Base-by-base conservation (phyloP, 2,329 filamentous ascomycete genomes). In the Diplodia seriata region DNA sequence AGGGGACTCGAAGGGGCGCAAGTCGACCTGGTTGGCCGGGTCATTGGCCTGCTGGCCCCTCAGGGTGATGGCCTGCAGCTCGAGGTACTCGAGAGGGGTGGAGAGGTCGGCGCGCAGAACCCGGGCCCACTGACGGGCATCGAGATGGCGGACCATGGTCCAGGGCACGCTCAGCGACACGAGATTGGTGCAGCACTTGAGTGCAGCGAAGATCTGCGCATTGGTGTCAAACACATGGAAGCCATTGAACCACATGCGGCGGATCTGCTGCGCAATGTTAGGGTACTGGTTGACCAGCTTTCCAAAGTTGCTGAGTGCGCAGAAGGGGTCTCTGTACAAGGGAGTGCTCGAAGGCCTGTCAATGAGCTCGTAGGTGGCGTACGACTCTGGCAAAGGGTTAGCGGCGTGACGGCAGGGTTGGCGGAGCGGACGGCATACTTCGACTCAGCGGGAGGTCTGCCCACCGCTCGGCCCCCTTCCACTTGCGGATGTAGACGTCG, bases 201-300 rank as follows among this genome's bases (percentile, higher is more conserved):
- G 76, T 56, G 83, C 81, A 18, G 80, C 77, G 68, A 85, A 82
- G 63, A 86, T 81, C 69, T 83, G 77, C 36, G 78, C 77, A 72
- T 84, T 82, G 4, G 83, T 85, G 70, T 85, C 80, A 56, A 81
- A 78, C 7, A 80, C 81, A 75, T 85, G 82, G 74, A 85, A 85
- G 61, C 84, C 84, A 68, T 85, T 82, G 74, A 86, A 85, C 83
- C 84, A 86, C 72, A 86, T 78, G 55, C 84, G 82, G 67, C 80
- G 82, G 67, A 86, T 83, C 71, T 84, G 80, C 26, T 77, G 76
- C 3, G 83, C 83, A 11, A 85, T 76, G 36, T 78, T 74, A 1
- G 84, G 81, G 61, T 80, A 81, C 49, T 78, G 71, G 43, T 76
- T 74, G 72, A 86, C 82, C 29, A 85, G 80, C 40, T 76, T 74